These are phyloP conservation scores for Vitis hybrid DNA, from an alignment of 177 flowering plant genomes.

Conservation along the genomic window DNA sequence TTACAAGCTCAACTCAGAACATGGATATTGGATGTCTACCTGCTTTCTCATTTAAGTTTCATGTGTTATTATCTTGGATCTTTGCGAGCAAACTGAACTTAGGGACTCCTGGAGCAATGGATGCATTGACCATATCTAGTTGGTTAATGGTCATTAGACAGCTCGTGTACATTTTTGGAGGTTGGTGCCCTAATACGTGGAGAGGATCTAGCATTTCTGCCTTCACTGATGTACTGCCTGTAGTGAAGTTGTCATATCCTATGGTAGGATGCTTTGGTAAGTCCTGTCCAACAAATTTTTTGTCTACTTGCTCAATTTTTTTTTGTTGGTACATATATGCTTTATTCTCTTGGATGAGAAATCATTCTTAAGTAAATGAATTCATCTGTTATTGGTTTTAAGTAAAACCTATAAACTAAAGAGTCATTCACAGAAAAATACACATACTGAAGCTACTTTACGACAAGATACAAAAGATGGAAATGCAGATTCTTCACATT, in stretches of 20 bases:
- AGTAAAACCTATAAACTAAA: too few species aligned
- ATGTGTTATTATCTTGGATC: slow-evolving; percentile 38
- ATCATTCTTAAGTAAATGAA: too few species aligned
- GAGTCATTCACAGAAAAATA: too few species aligned
- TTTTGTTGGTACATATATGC: not conserved
- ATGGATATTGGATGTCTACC: slow-evolving; percentile 33
- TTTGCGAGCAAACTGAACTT: slow-evolving; percentile 22
- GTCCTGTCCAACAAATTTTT: not conserved
- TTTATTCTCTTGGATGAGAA: not conserved
- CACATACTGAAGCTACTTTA: too few species aligned
- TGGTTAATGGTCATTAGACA: slow-evolving; percentile 31
- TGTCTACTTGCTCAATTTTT: not conserved
- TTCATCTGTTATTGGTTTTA: not conserved
- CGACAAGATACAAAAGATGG: too few species aligned
- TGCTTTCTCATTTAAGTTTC: slow-evolving; percentile 19
- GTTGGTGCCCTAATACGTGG: slow-evolving; percentile 60
- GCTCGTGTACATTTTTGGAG: slow-evolving; percentile 39
- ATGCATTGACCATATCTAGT: slow-evolving; percentile 24
- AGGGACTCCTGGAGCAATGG: slow-evolving; percentile 47
- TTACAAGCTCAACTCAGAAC: slow-evolving; percentile 48
- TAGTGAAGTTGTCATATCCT: slow-evolving; percentile 51
- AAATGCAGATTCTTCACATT: too few species aligned
- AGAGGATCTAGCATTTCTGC: slow-evolving; percentile 43
- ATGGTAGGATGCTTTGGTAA: slow-evolving; percentile 65
- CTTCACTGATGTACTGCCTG: slow-evolving; percentile 43